Evolutionary conservation across 179 eudicot genomes (phyloP).

Genomic region (Corrigiola litoralis): DNA sequence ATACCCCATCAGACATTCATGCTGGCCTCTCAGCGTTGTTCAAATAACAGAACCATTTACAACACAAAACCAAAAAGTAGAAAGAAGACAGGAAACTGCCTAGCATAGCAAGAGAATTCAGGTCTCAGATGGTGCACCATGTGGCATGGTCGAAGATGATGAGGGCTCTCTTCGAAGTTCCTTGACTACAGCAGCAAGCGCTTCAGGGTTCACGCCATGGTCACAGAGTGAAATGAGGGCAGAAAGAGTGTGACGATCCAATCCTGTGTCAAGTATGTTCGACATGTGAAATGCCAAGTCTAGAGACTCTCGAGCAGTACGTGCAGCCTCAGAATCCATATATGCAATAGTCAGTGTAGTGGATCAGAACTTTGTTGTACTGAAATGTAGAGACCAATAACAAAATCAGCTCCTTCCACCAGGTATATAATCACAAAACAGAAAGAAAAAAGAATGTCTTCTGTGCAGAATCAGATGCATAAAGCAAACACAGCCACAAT

Average conservation of each 20-base stretch:
- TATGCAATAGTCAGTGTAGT: background rate
- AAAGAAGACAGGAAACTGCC: background rate
- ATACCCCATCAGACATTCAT: no score
- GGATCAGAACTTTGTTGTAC: background rate
- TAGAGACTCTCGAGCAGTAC: slow-evolving; percentile 62
- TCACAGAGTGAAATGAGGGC: slow-evolving; percentile 71
- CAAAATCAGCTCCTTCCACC: background rate
- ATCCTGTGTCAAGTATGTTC: slow-evolving; percentile 73
- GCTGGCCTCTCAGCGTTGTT: no score
- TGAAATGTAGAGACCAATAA: background rate
- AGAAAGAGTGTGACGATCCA: slow-evolving; percentile 89
- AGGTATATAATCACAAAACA: background rate
- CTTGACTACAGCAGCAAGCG: slow-evolving; percentile 75
- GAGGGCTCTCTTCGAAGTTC: slow-evolving; percentile 54
- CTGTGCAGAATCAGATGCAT: no score
- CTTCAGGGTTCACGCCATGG: slow-evolving; percentile 66
- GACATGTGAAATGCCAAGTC: slow-evolving; percentile 76
- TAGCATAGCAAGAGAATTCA: background rate
- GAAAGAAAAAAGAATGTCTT: no score
- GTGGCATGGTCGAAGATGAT: slow-evolving; percentile 17
- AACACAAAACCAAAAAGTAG: background rate
- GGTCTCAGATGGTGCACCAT: slow-evolving; percentile 6
- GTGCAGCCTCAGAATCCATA: slow-evolving; percentile 70
- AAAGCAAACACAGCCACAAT: no score
- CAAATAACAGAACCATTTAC: background rate